Base-by-base conservation (phyloP, 2,329 filamentous ascomycete genomes). In the Golovinomyces cichoracearum region DNA sequence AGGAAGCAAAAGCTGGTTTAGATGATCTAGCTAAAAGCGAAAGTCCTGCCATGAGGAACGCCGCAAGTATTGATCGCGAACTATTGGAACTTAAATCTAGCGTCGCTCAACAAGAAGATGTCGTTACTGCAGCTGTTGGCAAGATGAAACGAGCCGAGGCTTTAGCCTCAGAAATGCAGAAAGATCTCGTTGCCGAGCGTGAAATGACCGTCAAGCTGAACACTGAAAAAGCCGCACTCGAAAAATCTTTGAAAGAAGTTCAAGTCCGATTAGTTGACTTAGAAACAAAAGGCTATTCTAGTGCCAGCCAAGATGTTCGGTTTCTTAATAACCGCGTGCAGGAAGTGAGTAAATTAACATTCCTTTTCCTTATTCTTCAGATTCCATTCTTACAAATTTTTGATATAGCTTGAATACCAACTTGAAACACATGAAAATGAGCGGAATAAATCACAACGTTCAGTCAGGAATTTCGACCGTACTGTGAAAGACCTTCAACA, bases 71-170 rank as follows among this genome's bases (percentile, higher is more conserved):
- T 58, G 88, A 95, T 64, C 83, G 80, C 57, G 83, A 93, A 63
- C 72, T 95, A 22, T 70, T 98, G 5, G 83, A 93, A 52, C 73
- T 98, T 54, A 93, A 90, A 66, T 80, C 84, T 9, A 78, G 72
- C 54, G 72, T 95, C 29, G 88, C 88, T 3, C 85, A 93, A 58
- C 84, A 94, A 59, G 83, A 95, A 64, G 88, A 98, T 60, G 78
- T 95, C 50, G 83, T 85, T 10, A 75, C 80, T 0, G 88, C 90
- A 3, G 88, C 88, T 0, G 80, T 95, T 37, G 88, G 90, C 58
- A 95, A 95, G 69, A 98, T 98, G 90, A 76, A 88, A 49, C 78
- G 88, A 22, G 83, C 90, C 1, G 88, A 98, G 60, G 82, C 84
- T 4, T 67, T 95, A 27, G 79, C 78, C 1, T 75, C 79, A 7